Base-by-base conservation (phyloP, 495 filamentous ascomycete genomes). In the Hyaloscypha bicolor region DNA sequence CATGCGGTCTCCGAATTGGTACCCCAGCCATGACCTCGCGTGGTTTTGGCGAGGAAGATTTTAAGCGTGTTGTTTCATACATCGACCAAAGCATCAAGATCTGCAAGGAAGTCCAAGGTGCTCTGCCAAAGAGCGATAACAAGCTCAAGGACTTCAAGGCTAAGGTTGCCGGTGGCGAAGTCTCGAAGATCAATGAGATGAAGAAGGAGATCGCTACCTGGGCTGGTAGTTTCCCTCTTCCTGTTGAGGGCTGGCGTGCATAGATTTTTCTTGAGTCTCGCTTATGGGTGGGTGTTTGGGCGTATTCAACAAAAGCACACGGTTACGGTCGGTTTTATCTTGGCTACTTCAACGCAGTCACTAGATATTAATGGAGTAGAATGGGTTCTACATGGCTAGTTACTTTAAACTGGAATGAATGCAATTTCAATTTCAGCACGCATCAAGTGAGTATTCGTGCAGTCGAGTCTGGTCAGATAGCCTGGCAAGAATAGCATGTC, bases 81-180 rank as follows among this genome's bases (percentile, higher is more conserved):
- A 96, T 99, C 69, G 92, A 95, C 74, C 85, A 88, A 74, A 80
- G 85, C 77, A 89, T 96, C 80, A 88, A 86, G 79, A 82, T 96
- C 71, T 91, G 89, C 86, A 91, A 91, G 85, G 85, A 91, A 71
- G 83, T 97, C 69, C 95, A 99, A 84, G 82, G 76, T 59, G 81
- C 83, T 67, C 85, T 99, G 9, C 95, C 96, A 70, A 97, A 97
- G 88, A 91, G 94, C 78, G 93, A 91, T 68, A 99, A 99, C 86
- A 97, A 94, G 88, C 91, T 93, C 74, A 98, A 98, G 88, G 96
- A 99, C 84, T 99, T 99, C 90, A 94, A 93, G 83, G 88, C 90
- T 74, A 93, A 92, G 85, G 91, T 96, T 62, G 86, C 91, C 62
- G 81, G 82, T 66, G 93, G 92, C 59, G 86, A 89, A 71, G 85